phyloP scores from a whole-genome alignment of 495 filamentous ascomycete genomes.

The Mytilinidion resinicola region DNA sequence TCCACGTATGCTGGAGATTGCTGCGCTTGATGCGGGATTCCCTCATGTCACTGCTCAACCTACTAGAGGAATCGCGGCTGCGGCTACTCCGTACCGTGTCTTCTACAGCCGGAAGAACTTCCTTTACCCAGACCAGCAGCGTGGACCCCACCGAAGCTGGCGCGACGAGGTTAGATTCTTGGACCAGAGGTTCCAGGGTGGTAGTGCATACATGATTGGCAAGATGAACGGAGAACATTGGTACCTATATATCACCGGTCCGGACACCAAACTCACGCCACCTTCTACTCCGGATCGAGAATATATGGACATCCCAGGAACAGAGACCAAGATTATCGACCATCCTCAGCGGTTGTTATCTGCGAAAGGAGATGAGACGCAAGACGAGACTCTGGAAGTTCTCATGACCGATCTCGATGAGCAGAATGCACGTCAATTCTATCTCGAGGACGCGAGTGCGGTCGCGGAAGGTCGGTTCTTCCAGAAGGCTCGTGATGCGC shows the following conservation, averaged over 20 bases:
- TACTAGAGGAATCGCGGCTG: conserved; percentile 53
- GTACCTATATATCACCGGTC: conserved; percentile 95
- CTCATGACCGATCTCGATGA: conserved; percentile 97
- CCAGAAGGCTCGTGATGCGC: conserved; percentile 53
- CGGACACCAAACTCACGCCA: conserved; percentile 72
- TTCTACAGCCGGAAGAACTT: conserved; percentile 99
- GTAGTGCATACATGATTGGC: conserved; percentile 98
- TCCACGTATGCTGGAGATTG: conserved; percentile 83
- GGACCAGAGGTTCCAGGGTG: conserved; percentile 81
- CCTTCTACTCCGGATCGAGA: conserved; percentile 66
- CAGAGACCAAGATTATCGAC: conserved; percentile 62
- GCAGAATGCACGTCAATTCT: conserved; percentile 92
- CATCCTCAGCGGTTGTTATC: conserved; percentile 35
- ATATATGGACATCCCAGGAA: conserved; percentile 40
- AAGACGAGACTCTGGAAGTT: conserved; percentile 92
- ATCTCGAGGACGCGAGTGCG: conserved; percentile 84
- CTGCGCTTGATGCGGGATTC: conserved; percentile 80
- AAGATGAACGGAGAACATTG: conserved; percentile 99
- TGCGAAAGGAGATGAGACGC: conserved; percentile 28
- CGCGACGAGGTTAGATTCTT: conserved; percentile 87
- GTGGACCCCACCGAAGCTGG: conserved; percentile 94
- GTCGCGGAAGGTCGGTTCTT: conserved; percentile 75
- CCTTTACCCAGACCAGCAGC: conserved; percentile 90
- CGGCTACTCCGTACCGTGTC: conserved; percentile 84
- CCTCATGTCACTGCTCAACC: conserved; percentile 52